Evolutionary conservation across 2,329 filamentous ascomycete genomes (phyloP).

Genomic region (Phaeosphaeriaceae sp.): DNA sequence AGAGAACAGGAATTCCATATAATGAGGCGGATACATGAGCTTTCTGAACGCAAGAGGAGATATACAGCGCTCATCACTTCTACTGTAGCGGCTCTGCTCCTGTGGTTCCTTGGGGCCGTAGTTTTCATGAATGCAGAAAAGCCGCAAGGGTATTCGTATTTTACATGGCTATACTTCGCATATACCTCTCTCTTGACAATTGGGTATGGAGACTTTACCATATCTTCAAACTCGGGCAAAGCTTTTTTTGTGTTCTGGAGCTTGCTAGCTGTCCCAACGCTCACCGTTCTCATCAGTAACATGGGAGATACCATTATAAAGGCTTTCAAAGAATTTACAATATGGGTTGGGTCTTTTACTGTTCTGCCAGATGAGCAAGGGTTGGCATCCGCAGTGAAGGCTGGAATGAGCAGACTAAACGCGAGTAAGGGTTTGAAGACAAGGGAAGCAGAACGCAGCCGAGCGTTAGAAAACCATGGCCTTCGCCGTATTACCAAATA

Average conservation of each 20-base stretch:
- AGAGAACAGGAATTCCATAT: conserved; percentile 57
- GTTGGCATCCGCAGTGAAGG: conserved; percentile 43
- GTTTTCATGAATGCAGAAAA: conserved; percentile 58
- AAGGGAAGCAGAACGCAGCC: conserved; percentile 14
- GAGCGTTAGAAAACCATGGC: conserved; percentile 15
- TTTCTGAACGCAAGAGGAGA: conserved; percentile 44
- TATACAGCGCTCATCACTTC: conserved; percentile 52
- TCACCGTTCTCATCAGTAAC: conserved; percentile 61
- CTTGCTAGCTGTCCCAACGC: conserved; percentile 59
- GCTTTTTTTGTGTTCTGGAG: conserved; percentile 65
- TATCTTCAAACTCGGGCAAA: conserved; percentile 57
- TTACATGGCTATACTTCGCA: conserved; percentile 60
- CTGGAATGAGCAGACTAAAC: conserved; percentile 31
- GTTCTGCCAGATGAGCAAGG: conserved; percentile 59
- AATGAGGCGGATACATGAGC: conserved; percentile 50
- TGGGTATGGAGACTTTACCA: conserved; percentile 60
- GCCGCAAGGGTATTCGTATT: conserved; percentile 58
- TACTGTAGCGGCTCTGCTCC: conserved; percentile 42
- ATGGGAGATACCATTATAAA: conserved; percentile 64
- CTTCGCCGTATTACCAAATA: conserved; percentile 46
- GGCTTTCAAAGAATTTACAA: conserved; percentile 60
- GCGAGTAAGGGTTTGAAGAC: conserved; percentile 27
- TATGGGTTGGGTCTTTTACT: conserved; percentile 62
- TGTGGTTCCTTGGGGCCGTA: conserved; percentile 58
- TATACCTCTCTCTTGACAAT: conserved; percentile 62